phyloP scores from a whole-genome alignment of 306 rosid species.

The Citrullus mucosospermus region DNA sequence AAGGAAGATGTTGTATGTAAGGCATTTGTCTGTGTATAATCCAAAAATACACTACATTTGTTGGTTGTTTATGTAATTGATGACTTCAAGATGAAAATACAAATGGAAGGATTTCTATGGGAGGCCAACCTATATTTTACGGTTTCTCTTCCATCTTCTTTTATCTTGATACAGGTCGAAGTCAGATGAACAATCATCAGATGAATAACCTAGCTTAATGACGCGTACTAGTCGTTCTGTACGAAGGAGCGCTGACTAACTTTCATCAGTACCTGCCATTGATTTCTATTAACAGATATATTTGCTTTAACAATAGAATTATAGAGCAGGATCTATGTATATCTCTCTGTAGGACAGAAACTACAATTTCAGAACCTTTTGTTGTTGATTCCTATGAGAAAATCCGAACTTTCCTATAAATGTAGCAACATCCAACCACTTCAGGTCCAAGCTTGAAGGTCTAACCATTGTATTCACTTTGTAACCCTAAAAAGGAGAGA shows the following conservation, averaged over 20 bases:
- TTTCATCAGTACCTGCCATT: neutral
- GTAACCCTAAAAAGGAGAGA: neutral
- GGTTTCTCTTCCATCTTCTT: neutral
- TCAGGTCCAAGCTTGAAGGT: conserved; percentile 1
- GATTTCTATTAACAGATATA: neutral
- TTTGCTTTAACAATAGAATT: neutral
- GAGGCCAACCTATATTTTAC: neutral
- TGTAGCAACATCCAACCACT: neutral
- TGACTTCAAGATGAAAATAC: neutral
- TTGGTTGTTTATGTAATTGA: neutral
- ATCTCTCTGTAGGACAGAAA: neutral
- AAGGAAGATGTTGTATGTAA: neutral
- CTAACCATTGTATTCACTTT: neutral
- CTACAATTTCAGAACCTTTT: neutral
- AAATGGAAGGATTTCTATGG: neutral
- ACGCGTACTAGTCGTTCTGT: neutral
- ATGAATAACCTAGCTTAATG: neutral
- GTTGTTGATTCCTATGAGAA: neutral
- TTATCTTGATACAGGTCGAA: no score
- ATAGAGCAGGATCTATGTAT: neutral
- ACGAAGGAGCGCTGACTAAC: neutral
- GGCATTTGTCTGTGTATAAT: neutral
- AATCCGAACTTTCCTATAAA: neutral
- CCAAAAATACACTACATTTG: conserved; percentile 1
- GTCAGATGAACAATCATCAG: no score